Evolutionary conservation across 345 rosid species (phyloP).

Genomic region (Anastatica hierochuntica): DNA sequence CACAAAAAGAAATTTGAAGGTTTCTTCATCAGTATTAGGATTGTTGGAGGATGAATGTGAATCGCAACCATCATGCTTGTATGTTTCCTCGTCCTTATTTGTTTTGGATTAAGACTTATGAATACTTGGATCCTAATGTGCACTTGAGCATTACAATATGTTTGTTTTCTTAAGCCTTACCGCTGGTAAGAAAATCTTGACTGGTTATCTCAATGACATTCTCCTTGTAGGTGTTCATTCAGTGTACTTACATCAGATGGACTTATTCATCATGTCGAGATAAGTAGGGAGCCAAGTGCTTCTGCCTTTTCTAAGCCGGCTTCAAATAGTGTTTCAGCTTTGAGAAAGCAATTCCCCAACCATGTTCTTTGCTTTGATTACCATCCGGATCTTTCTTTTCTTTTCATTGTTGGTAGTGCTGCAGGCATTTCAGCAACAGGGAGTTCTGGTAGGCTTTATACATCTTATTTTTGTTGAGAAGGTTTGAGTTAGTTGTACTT

Average conservation of each 20-base stretch:
- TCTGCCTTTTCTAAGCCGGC: slow-evolving; percentile 37
- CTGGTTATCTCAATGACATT: not conserved
- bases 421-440: slow-evolving; percentile 29
- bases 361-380: slow-evolving; percentile 67
- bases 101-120: slow-evolving; percentile 13
- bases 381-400: slow-evolving; percentile 49
- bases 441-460: slow-evolving; percentile 49
- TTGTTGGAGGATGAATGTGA: slow-evolving; percentile 43
- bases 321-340: slow-evolving; percentile 30
- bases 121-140: slow-evolving; percentile 1
- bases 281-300: slow-evolving; percentile 56
- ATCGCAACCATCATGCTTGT: slow-evolving; percentile 52
- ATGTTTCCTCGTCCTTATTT: slow-evolving; percentile 23
- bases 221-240: slow-evolving; percentile 62
- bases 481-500: not conserved
- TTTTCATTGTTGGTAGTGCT: slow-evolving; percentile 49
- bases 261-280: slow-evolving; percentile 52
- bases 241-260: slow-evolving; percentile 62
- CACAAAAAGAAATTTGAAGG: slow-evolving; percentile 47
- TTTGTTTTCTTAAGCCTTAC: slow-evolving; percentile 1
- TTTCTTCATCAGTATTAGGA: slow-evolving; percentile 55
- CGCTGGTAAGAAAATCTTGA: slow-evolving; percentile 1
- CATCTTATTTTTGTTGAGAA: slow-evolving; percentile 12
- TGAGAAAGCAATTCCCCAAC: slow-evolving; percentile 48
- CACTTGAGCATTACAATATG: not conserved